These are phyloP conservation scores for Spathaspora jeffriesii DNA, from an alignment of 1,139 yeast genomes.

Conservation along the genomic window DNA sequence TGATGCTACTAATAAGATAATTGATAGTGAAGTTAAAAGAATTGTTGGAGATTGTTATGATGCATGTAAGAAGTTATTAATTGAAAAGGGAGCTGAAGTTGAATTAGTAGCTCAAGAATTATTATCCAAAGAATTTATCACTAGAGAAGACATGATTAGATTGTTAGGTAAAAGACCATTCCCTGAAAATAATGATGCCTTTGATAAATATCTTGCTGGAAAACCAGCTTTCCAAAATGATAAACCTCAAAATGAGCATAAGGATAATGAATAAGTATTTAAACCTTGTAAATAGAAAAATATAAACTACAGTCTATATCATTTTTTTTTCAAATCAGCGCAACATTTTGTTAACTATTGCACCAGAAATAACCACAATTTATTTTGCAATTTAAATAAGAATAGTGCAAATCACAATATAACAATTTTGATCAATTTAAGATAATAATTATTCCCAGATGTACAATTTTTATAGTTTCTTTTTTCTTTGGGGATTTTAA, in stretches of 20 bases:
- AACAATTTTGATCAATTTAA: too few relatives aligned
- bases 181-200: constrained; percentile 89
- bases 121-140: constrained; percentile 79
- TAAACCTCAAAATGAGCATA: constrained; percentile 22
- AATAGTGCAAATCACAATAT: too few relatives aligned
- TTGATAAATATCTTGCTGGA: constrained; percentile 74
- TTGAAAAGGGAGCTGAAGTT: constrained; percentile 72
- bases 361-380: too few relatives aligned
- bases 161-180: constrained; percentile 88
- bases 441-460: too few relatives aligned
- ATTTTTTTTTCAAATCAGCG: too few relatives aligned
- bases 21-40: constrained; percentile 82
- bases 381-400: too few relatives aligned
- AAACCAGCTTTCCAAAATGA: constrained; percentile 38
- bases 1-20: constrained; percentile 76
- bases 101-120: constrained; percentile 86
- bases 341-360: too few relatives aligned
- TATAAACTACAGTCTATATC: constrained; percentile 1
- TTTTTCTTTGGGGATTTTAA: too few relatives aligned
- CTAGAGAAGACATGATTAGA: constrained; percentile 89
- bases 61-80: constrained; percentile 65
- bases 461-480: too few relatives aligned
- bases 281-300: constrained; percentile 4
- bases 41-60: constrained; percentile 79
- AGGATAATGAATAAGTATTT: constrained; percentile 18